These are phyloP conservation scores for Sarocladiaceae sp. DNA, from an alignment of 2,329 filamentous ascomycete species.

Conservation along the genomic window DNA sequence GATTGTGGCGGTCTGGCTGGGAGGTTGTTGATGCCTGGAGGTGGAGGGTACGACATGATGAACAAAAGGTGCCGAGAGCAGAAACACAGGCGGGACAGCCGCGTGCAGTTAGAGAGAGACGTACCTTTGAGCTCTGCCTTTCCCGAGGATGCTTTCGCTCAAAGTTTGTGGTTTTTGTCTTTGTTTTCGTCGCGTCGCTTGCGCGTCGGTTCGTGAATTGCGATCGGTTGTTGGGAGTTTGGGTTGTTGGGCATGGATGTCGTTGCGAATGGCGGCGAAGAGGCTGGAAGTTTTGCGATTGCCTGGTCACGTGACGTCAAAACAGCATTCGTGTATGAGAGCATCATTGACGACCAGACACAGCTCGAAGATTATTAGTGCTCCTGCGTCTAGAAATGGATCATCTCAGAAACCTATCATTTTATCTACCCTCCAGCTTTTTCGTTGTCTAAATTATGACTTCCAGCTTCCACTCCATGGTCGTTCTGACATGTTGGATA, in stretches of 20 bases:
- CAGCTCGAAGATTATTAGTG: not conserved
- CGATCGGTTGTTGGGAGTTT: not conserved
- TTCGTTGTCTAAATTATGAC: too few species aligned
- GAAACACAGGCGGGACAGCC: not conserved
- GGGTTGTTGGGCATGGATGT: not conserved
- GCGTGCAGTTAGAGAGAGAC: conserved; percentile 1
- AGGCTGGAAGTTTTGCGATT: conserved; percentile 12
- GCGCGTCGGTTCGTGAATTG: not conserved
- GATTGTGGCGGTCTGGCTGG: conserved; percentile 69
- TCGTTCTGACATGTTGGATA: too few species aligned
- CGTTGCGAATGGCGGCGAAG: conserved; percentile 5
- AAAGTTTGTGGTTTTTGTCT: not conserved
- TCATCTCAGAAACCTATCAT: not conserved
- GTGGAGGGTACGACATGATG: conserved; percentile 83
- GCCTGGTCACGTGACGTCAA: conserved; percentile 5
- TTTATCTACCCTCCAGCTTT: too few species aligned
- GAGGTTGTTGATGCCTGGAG: conserved; percentile 67
- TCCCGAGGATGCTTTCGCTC: not conserved
- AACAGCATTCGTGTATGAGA: not conserved
- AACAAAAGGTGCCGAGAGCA: conserved; percentile 36
- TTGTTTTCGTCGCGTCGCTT: not conserved
- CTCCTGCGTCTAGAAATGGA: not conserved
- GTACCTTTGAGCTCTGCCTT: conserved; percentile 10
- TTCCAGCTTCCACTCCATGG: too few species aligned
- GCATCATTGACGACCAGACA: not conserved